phyloP scores from a whole-genome alignment of 192 early-diverging fungal genomes.

The Phycomyces nitens region DNA sequence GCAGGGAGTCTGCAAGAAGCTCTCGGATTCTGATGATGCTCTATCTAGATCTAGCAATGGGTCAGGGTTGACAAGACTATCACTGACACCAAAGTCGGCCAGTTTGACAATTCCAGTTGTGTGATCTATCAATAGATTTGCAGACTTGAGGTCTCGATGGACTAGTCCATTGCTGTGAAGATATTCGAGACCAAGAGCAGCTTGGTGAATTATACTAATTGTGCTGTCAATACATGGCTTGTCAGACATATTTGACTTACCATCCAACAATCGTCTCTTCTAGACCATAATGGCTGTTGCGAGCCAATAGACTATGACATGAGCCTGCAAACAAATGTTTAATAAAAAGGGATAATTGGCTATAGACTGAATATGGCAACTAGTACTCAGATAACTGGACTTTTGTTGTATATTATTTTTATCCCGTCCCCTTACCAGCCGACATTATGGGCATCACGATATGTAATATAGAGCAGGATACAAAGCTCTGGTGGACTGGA shows the following conservation, averaged over 20 bases:
- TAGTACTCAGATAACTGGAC: too few species aligned
- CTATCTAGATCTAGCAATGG: not conserved
- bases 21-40: too few species aligned
- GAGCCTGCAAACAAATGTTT: constrained; percentile 24
- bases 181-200: constrained; percentile 61
- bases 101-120: constrained; percentile 56
- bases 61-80: constrained; percentile 7
- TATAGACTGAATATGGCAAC: too few species aligned
- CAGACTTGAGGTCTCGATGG: constrained; percentile 70
- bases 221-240: not conserved
- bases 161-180: constrained; percentile 61
- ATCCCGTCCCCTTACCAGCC: constrained; percentile 14
- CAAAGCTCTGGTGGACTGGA: constrained; percentile 30
- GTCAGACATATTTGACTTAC: constrained; percentile 11
- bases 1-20: too few species aligned
- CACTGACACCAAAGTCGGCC: constrained; percentile 54
- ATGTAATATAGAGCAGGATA: constrained; percentile 22
- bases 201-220: constrained; percentile 29
- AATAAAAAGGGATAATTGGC: not conserved
- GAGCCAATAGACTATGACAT: constrained; percentile 23
- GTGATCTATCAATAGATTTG: constrained; percentile 59
- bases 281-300: constrained; percentile 11
- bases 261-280: constrained; percentile 25
- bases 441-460: constrained; percentile 36
- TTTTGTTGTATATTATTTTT: too few species aligned